Conservation (phyloP, 2,329 filamentous ascomycete species). For the Amylocarpus encephaloides region DNA sequence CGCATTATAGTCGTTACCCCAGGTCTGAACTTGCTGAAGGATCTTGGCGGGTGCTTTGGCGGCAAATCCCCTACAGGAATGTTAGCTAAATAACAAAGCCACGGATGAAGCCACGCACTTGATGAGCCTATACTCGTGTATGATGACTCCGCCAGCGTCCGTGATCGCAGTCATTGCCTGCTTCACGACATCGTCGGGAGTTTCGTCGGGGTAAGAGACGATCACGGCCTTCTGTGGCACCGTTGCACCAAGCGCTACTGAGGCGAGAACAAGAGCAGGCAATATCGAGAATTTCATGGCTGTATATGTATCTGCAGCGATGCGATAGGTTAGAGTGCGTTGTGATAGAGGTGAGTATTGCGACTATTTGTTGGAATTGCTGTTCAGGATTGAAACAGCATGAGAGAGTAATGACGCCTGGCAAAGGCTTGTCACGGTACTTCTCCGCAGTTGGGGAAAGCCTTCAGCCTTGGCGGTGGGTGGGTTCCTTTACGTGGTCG, state of each 20-base stretch:
- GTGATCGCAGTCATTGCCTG: slow-evolving; percentile 66
- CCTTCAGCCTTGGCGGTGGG: too few species aligned
- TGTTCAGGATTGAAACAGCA: background rate
- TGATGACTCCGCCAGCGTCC: slow-evolving; percentile 68
- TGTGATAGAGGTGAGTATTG: too few species aligned
- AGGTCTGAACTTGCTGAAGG: slow-evolving; percentile 59
- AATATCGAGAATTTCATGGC: slow-evolving; percentile 59
- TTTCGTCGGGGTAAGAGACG: slow-evolving; percentile 66
- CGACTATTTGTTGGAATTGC: background rate
- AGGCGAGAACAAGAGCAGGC: slow-evolving; percentile 50
- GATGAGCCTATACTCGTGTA: slow-evolving; percentile 65
- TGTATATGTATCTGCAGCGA: background rate
- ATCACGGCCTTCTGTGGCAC: slow-evolving; percentile 63
- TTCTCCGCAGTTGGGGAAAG: too few species aligned
- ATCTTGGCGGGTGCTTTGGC: slow-evolving; percentile 64
- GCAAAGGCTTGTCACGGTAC: background rate
- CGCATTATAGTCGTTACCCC: slow-evolving; percentile 54
- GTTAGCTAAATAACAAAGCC: slow-evolving; percentile 1
- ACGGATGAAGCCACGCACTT: slow-evolving; percentile 45
- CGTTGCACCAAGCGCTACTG: slow-evolving; percentile 52
- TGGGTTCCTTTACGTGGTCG: too few species aligned
- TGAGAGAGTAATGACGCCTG: background rate
- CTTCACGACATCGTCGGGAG: slow-evolving; percentile 58
- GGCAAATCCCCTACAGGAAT: slow-evolving; percentile 61
- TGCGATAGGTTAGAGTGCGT: too few species aligned